Evolutionary conservation across 2,329 filamentous ascomycete species (phyloP), one percentile per base, ranked within the genome.

Genomic region (Apiospora kogelbergensis): DNA sequence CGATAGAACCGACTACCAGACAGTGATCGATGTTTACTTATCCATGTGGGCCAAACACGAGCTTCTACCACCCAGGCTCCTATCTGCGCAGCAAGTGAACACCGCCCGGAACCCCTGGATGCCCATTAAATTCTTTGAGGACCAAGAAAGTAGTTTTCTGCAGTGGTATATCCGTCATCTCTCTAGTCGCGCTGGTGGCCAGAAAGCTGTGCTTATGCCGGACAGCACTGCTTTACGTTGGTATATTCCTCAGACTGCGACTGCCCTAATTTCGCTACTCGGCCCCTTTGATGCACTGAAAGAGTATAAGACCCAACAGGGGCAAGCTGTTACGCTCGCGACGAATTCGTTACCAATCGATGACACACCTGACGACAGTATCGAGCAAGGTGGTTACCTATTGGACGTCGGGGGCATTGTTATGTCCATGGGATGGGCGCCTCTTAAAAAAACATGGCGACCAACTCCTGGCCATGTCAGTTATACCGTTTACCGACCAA

Each of bases 401-500:
- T 73, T 90, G 17, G 84, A 90, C 69, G 80, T 83, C 0, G 86
- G 85, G 13, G 87, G 87, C 65, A 81, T 88, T 17, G 82, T 87
- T 5, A 76, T 85, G 5, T 80, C 82, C 33, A 83, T 89, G 76
- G 83, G 82, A 63, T 90, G 88, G 88, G 84, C 83, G 1, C 83
- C 84, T 2, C 72, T 77, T 1, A 73, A 75, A 2, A 2, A 77
- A 76, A 11, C 74, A 78, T 22, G 73, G 77, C 7, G 76, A 80
- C 3, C 86, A 88, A 73, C 75, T 87, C 33, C 81, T 89, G 10
- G 86, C 86, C 2, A 74, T 89, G 40, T 83, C 85, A 1, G 80
- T 86, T 3, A 78, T 84, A 7, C 86, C 87, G 0, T 83, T 84
- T 68, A 76, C 80, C 0, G 86, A 89, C 67, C 85, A 88, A 48